Conservation (phyloP, 768 basidiomycete species). For the Phanerochaete carnosa region DNA sequence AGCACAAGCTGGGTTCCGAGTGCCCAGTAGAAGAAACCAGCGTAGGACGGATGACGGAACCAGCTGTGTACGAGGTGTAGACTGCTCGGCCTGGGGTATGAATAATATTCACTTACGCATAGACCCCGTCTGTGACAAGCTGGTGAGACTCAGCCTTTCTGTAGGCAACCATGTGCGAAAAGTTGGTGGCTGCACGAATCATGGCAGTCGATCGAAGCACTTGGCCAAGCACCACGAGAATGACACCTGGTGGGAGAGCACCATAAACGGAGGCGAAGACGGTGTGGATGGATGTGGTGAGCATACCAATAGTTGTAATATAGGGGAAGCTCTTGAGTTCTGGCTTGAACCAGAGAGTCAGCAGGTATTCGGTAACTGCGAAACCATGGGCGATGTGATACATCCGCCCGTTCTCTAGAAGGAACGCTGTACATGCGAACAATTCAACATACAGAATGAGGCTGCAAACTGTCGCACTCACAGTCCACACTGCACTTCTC, state of each 20-base stretch:
- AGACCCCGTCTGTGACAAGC: constrained; percentile 88
- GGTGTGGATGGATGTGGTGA: not conserved
- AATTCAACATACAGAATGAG: not conserved
- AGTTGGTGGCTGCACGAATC: constrained; percentile 92
- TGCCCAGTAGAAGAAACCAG: constrained; percentile 98
- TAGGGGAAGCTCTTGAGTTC: constrained; percentile 56
- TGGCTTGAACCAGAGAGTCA: constrained; percentile 67
- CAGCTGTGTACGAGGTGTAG: too few species aligned
- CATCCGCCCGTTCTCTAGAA: constrained; percentile 82
- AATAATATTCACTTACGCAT: constrained; percentile 69
- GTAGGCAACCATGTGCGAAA: constrained; percentile 85
- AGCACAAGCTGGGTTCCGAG: constrained; percentile 89
- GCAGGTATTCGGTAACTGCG: constrained; percentile 78
- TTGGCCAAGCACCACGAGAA: constrained; percentile 69
- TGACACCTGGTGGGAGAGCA: constrained; percentile 51
- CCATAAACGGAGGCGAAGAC: not conserved
- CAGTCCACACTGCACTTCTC: constrained; percentile 92
- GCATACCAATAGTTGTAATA: constrained; percentile 56
- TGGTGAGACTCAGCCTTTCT: constrained; percentile 69
- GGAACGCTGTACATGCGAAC: constrained; percentile 59
- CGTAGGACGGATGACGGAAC: constrained; percentile 94
- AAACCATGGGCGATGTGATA: constrained; percentile 84
- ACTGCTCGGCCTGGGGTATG: too few species aligned
- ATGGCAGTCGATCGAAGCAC: constrained; percentile 84
- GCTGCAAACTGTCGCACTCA: constrained; percentile 39